Evolutionary conservation across 768 basidiomycete species (phyloP), one percentile per base, ranked within the genome.

Genomic region (Cystobasidium ongulense): DNA sequence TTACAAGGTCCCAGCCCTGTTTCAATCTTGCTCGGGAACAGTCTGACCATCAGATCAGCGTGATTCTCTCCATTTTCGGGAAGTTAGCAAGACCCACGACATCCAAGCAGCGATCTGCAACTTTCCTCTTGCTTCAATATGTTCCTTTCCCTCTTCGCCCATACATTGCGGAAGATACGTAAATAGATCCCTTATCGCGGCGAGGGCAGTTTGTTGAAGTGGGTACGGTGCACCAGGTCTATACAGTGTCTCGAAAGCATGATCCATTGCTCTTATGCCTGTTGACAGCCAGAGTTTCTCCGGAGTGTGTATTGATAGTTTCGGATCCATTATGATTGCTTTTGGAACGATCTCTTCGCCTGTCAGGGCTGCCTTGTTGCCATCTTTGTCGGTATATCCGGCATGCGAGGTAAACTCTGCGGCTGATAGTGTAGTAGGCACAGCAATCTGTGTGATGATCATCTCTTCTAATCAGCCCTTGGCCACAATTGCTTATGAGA

Each of bases 231-330:
- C 81, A 3, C 81, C 75, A 29, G 86, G 84, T 17, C 86, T 83
- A 80, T 90, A 90, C 29, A 90, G 83, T 39, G 82, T 85, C 78
- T 90, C 88, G 67, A 91, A 86, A 31, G 88, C 86, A 80, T 91
- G 90, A 80, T 92, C 90, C 21, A 91, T 82, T 0, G 90, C 72
- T 36, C 75, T 86, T 68, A 92, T 84, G 7, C 90, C 90, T 8
- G 89, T 89, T 21, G 90, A 90, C 43, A 91, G 80, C 90, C 90
- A 91, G 52, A 91, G 84, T 59, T 86, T 84, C 74, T 88, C 87
- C 4, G 90, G 90, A 0, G 90, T 91, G 1, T 83, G 80, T 52
- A 90, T 81, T 0, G 90, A 89, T 52, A 91, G 82, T 79, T 90
- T 86, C 15, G 88, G 88, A 79, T 91, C 90, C 35, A 90, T 84